Evolutionary conservation across 371 early-diverging fungal species (phyloP), one percentile per base, ranked within the genome.

Genomic region (Zancudomyces culisetae): DNA sequence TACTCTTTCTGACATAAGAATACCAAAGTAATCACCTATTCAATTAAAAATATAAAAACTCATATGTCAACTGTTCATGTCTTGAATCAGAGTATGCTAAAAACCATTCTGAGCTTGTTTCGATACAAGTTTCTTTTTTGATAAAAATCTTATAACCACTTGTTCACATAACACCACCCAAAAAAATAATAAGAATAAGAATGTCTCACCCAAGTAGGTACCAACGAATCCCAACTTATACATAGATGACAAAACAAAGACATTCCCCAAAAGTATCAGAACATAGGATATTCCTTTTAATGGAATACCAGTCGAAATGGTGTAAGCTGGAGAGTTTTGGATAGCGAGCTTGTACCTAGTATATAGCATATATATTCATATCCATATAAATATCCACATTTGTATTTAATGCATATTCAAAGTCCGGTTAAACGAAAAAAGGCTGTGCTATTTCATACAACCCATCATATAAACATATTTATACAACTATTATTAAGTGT

Each of bases 1-100:
- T 49, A 90, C 87, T 35, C 83, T 79, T 53, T 73, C 71, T 27
- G 76, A 72, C 90, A 90, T 91, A 57, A 89, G 64, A 46, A 91
- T 89, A 46, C 92, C 92, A 73, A 90, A 91, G 66, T 91, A 91
- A 62, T 89, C 90, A 3, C 48, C 48, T 35, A 35, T n/a, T n/a
- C n/a, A n/a, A n/a, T n/a, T n/a, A n/a, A n/a, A n/a, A n/a, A n/a
- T n/a, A n/a, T n/a, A n/a, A n/a, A n/a, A n/a, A n/a, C n/a, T n/a
- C n/a, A n/a, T n/a, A n/a, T n/a, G n/a, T n/a, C n/a, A n/a, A n/a
- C n/a, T n/a, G n/a, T n/a, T n/a, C n/a, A n/a, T n/a, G n/a, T n/a
- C n/a, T n/a, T n/a, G n/a, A n/a, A n/a, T n/a, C n/a, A n/a, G n/a
- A n/a, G n/a, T n/a, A n/a, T n/a, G n/a, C n/a, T n/a, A n/a, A n/a